Evolutionary conservation across 2,329 filamentous ascomycete genomes (phyloP).

Genomic region (Hypoxylon sp.): DNA sequence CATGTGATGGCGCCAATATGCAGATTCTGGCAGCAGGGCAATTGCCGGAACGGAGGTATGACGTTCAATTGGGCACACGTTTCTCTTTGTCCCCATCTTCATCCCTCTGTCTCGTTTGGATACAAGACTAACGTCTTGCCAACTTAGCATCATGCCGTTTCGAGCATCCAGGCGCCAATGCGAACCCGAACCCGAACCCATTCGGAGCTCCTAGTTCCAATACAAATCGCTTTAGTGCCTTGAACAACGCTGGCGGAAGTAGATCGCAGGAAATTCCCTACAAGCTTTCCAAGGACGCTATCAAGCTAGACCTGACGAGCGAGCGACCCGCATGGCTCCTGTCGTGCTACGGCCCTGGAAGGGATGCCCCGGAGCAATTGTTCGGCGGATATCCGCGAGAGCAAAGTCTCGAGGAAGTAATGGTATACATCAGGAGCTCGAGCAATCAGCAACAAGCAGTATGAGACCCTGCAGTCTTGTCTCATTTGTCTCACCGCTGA

Average conservation of each 20-base stretch:
- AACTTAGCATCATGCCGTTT: slow-evolving; percentile 66
- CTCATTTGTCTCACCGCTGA: slow-evolving; percentile 19
- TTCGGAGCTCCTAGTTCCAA: slow-evolving; percentile 56
- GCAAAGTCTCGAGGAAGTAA: slow-evolving; percentile 89
- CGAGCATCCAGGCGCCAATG: slow-evolving; percentile 65
- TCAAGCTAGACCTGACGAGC: slow-evolving; percentile 76
- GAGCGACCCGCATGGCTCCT: slow-evolving; percentile 88
- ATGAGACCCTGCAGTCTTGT: slow-evolving; percentile 48
- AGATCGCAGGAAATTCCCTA: slow-evolving; percentile 56
- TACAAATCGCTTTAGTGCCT: slow-evolving; percentile 54
- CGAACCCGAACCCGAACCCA: slow-evolving; percentile 51
- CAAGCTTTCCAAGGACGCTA: slow-evolving; percentile 69
- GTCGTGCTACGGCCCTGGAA: slow-evolving; percentile 86
- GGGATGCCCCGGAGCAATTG: slow-evolving; percentile 83
- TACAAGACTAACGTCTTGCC: slow-evolving; percentile 6
- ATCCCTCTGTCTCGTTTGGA: not conserved
- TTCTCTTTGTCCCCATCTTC: not conserved
- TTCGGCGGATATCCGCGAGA: slow-evolving; percentile 86
- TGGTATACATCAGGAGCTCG: slow-evolving; percentile 76
- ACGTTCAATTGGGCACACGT: not conserved
- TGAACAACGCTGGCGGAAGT: slow-evolving; percentile 45
- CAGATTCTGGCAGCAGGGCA: slow-evolving; percentile 75
- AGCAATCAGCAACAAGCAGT: slow-evolving; percentile 61
- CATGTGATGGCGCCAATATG: slow-evolving; percentile 65
- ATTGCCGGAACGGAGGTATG: slow-evolving; percentile 76